Percentiles rank a stretch among this genome's conserved stretches.
phyloP scores from a whole-genome alignment of 148 eudicot species.

The Rhododendron kiyosumense region DNA sequence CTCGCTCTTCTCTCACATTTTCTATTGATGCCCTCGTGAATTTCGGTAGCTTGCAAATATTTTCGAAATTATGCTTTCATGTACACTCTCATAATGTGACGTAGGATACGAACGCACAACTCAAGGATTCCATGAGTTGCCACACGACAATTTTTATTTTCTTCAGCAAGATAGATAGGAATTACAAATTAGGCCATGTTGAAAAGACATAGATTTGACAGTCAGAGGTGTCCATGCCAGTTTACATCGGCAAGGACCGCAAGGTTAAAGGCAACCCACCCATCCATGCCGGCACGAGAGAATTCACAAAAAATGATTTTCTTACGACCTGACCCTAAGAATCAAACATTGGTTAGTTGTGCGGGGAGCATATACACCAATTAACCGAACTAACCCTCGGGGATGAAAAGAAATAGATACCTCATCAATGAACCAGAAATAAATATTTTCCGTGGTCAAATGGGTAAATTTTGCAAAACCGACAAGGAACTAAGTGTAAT shows the following conservation, averaged over 20 bases:
- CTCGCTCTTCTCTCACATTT: not conserved
- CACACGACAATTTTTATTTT: not conserved
- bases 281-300: not conserved
- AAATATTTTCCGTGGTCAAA: not conserved
- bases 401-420: no score
- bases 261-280: no score
- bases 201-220: not conserved
- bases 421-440: not conserved
- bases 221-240: not conserved
- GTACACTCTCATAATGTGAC: not conserved
- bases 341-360: not conserved
- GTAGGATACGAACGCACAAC: not conserved
- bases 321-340: not conserved
- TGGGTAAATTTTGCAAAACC: not conserved
- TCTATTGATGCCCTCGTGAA: not conserved
- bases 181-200: not conserved
- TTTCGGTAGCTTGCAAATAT: not conserved
- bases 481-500: not conserved
- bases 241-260: not conserved
- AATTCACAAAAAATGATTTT: not conserved
- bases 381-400: no score
- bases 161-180: not conserved
- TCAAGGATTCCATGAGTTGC: not conserved
- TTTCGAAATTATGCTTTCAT: not conserved
- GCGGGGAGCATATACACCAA: fast-evolving